These are phyloP conservation scores for Ananas comosus DNA, from an alignment of 176 grass and related monocot genomes.

Conservation along the genomic window DNA sequence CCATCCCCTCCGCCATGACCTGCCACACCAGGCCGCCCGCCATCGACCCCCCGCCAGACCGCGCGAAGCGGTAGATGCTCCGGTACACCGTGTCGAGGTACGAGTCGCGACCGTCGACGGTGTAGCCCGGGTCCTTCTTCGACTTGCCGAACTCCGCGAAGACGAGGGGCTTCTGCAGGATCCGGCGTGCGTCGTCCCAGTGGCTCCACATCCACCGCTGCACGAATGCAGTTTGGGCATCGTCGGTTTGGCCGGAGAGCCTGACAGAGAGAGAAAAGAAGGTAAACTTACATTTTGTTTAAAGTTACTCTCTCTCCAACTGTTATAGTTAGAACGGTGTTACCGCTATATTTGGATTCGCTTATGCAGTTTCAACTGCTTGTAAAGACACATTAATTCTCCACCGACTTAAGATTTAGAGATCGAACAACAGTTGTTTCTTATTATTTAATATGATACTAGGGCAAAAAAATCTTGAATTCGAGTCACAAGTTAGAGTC, in stretches of 20 bases:
- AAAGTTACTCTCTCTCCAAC: too few species aligned
- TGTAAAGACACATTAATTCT: too few species aligned
- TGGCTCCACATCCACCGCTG: constrained; percentile 24
- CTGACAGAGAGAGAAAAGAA: not conserved
- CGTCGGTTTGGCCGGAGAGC: constrained; percentile 5
- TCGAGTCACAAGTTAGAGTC: too few species aligned
- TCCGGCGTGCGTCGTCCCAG: constrained; percentile 7
- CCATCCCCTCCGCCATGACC: constrained; percentile 21
- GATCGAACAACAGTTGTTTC: too few species aligned
- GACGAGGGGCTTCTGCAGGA: constrained; percentile 23
- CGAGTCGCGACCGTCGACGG: not conserved
- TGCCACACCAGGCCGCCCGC: constrained; percentile 30
- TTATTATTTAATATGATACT: too few species aligned
- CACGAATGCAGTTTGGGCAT: not conserved
- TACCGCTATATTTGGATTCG: too few species aligned
- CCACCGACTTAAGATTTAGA: too few species aligned
- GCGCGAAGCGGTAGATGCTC: constrained; percentile 9
- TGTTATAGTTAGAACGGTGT: too few species aligned
- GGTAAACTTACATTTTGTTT: too few species aligned
- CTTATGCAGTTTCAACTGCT: too few species aligned
- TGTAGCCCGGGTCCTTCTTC: constrained; percentile 8
- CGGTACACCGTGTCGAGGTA: constrained; percentile 8
- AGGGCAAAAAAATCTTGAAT: too few species aligned
- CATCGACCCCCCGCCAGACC: constrained; percentile 8
- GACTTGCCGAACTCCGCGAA: constrained; percentile 34